Evolutionary conservation across 2,329 filamentous ascomycete genomes (phyloP), one percentile per base, ranked within the genome.

Genomic region (Lachnellula hyalina): DNA sequence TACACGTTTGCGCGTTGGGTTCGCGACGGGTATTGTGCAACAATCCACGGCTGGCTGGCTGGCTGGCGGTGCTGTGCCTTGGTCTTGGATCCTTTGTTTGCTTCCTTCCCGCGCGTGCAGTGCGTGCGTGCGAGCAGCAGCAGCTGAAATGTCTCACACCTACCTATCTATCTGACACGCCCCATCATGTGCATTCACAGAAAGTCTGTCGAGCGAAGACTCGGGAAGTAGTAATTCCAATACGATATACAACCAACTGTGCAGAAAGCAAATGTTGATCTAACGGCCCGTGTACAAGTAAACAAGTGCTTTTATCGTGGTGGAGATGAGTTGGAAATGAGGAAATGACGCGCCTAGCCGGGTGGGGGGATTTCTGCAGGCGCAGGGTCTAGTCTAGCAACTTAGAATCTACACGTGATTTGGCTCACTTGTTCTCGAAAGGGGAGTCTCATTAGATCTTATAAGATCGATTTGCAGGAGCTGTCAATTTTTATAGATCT

Each of bases 261-360:
- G 14, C 17, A 23, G 21, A 19, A 23, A 8, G 44, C 2, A 11
- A 15, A 25, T 17, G 32, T n/a, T 17, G 23, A 32, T 38, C 14
- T 38, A 49, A 12, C 7, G n/a, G 40, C 19, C n/a, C 4, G 32
- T 17, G 36, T 15, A n/a, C 5, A 8, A 17, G 36, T 40, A 40
- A 40, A 40, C 36, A 40, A 40, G 17, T 40, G 35, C 19, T 23
- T 15, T 32, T 21, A 17, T 9, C n/a, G 45, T 47, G 45, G 21
- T 23, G 45, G 21, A 38, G 41, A 32, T 25, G 17, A 28, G 7
- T 15, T 44, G 8, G 25, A 23, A 53, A 49, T 49, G 35, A 44
- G 45, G 34, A 53, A 28, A 53, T 53, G 51, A 53, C 51, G 51
- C 45, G 44, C 44, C 32, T 53, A 45, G 35, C 51, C 44, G 28